Evolutionary conservation across 306 rosid species (phyloP).

Genomic region (Rosa lucieae): DNA sequence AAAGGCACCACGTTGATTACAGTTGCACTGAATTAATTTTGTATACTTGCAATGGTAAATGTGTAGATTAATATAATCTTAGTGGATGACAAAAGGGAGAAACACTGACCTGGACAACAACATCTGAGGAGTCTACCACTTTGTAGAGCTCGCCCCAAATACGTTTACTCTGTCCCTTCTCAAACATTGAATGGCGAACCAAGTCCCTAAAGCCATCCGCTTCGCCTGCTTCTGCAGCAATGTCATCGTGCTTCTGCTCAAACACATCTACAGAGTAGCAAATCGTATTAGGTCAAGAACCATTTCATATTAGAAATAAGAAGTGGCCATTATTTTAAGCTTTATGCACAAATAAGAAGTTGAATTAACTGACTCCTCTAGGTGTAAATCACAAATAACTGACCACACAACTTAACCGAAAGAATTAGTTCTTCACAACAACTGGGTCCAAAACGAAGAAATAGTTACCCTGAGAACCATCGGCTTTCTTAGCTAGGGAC

Average conservation of each 20-base stretch:
- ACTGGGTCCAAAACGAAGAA: neutral
- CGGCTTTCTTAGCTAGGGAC: slow-evolving; percentile 77
- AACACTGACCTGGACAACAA: slow-evolving; percentile 82
- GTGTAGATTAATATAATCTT: neutral
- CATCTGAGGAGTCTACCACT: slow-evolving; percentile 98
- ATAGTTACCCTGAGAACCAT: slow-evolving; percentile 74
- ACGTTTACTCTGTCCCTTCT: slow-evolving; percentile 97
- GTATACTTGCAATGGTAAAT: neutral
- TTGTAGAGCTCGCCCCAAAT: slow-evolving; percentile 99
- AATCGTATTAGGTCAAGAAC: neutral
- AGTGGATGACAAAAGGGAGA: neutral
- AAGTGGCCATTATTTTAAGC: too few relatives aligned
- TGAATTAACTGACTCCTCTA: neutral
- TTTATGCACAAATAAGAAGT: too few relatives aligned
- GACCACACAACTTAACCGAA: neutral
- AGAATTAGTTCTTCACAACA: neutral
- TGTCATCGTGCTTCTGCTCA: slow-evolving; percentile 55
- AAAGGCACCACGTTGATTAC: neutral
- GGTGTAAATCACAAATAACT: too few relatives aligned
- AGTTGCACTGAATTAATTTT: neutral
- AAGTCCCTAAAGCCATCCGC: slow-evolving; percentile 81
- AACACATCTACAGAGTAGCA: slow-evolving; percentile 50
- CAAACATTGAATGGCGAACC: slow-evolving; percentile 93
- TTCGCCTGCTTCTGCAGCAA: slow-evolving; percentile 53
- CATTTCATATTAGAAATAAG: neutral